Evolutionary conservation across 257 asterid species (phyloP).

Genomic region (Nyctanthes arbortristis): DNA sequence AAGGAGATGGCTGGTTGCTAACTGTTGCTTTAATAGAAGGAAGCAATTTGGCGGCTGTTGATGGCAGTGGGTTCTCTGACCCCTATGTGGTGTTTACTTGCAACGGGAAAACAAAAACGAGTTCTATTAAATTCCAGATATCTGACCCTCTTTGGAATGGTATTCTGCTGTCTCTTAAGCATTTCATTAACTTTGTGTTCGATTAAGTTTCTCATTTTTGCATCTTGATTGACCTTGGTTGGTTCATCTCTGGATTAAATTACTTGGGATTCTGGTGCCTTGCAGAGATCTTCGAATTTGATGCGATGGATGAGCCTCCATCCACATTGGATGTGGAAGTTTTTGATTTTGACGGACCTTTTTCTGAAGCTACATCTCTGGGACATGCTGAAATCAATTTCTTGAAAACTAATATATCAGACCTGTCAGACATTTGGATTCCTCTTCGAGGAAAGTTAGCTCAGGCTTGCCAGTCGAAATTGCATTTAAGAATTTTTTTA

Average conservation of each 20-base stretch:
- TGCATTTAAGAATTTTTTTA: constrained; percentile 88
- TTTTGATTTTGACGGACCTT: constrained; percentile 94
- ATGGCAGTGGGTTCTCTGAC: constrained; percentile 89
- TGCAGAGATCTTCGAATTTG: constrained; percentile 97
- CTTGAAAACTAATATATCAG: constrained; percentile 72
- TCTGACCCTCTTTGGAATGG: constrained; percentile 91
- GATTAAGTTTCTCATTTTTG: background rate
- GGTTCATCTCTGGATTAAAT: constrained; percentile 14
- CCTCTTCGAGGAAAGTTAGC: constrained; percentile 93
- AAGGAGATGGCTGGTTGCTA: constrained; percentile 94
- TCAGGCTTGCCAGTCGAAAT: constrained; percentile 95
- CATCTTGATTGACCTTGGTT: background rate
- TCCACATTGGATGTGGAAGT: constrained; percentile 88
- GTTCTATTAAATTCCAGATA: constrained; percentile 95
- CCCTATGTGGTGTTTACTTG: constrained; percentile 97
- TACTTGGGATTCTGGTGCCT: constrained; percentile 20
- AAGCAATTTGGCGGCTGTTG: constrained; percentile 84
- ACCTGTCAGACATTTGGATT: constrained; percentile 85
- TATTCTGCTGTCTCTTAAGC: constrained; percentile 16
- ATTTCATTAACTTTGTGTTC: background rate
- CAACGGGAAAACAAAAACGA: constrained; percentile 82
- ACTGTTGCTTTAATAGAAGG: constrained; percentile 96
- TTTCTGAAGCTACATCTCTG: constrained; percentile 87
- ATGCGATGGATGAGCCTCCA: constrained; percentile 98
- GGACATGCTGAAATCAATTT: constrained; percentile 88